Base-by-base conservation (phyloP, 1,284 basidiomycete genomes). In the Tylopilus sp. region DNA sequence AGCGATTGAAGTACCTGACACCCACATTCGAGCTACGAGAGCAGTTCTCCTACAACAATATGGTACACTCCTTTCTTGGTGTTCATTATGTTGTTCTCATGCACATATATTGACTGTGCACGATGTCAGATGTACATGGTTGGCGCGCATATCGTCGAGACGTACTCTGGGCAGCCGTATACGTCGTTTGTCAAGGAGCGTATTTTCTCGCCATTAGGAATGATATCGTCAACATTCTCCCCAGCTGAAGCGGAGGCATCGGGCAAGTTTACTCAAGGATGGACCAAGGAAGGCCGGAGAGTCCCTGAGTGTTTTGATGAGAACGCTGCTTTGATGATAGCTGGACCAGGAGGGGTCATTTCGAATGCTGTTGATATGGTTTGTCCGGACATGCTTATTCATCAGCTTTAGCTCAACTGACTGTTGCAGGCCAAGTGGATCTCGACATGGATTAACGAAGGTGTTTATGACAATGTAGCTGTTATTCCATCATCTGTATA, bases 31-130 rank as follows among this genome's bases (percentile, higher is more conserved):
- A 83, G 66, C 70, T 84, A 2, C 77, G 84, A 22, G 69, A 84
- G 63, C 71, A 69, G 29, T 84, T 74, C 70, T 77, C 76, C 6
- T 86, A 84, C 73, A 84, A 79, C 67, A 84, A 84, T 47, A 73
- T 78, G 53, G 84, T 81, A 53, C 18, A 58, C 22, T 24, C 6
- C 8, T 51, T 41, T 47, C 9, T 36, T 36, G 29, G 29, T 29
- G 29, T 29, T 29, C 29, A 29, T 29, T 29, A 29, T 29, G 29
- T 6, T 29, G 29, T 29, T 29, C 29, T 29, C 29, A 29, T 29
- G 29, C 29, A 29, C 29, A 29, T 29, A 29, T 29, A 29, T 29
- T 29, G 29, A 29, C 29, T 29, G 6, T 29, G 29, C 29, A 29
- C 29, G 29, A 29, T 29, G 29, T 36, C 53, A 82, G 81, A 82